Evolutionary conservation across 495 filamentous ascomycete genomes (phyloP), one percentile per base, ranked within the genome.

Genomic region (Collariella sp.): DNA sequence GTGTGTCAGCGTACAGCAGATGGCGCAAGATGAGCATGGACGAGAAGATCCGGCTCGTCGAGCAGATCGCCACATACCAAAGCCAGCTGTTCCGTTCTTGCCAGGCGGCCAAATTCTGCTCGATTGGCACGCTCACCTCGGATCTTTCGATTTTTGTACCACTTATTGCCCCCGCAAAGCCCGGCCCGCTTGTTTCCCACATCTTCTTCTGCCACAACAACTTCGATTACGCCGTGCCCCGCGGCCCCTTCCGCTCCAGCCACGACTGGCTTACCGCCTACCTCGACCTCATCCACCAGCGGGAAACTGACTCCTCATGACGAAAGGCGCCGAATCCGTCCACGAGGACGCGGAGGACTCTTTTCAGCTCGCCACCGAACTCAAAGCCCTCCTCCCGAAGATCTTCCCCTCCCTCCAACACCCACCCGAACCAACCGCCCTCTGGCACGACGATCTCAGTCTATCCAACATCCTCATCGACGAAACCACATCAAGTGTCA

Each of bases 191-290:
- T 3, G 54, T 64, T 1, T 56, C 54, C 2, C 36, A 2, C 3
- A 42, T 47, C 2, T 65, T 65, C 54, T 65, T 62, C 19, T 31
- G 26, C 5, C 5, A 31, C 9, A 55, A 31, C 9, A 55, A 55
- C 1, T 26, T 60, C 26, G 9, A 39, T 16, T 63, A 58, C 40
- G 36, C 55, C 19, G 46, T 63, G 26, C 39, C 54, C 12, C 43
- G 61, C 5, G 61, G 61, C 31, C 55, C 58, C 13, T 64, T 64
- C 34, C 43, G 34, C 26, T 58, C 55, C 6, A 58, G 51, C 39
- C 55, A 59, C 34, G 61, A 64, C 41, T 64, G 55, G 55, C 52
- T 64, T 15, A 35, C 23, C 20, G 42, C 52, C 0, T 36, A 46
- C 19, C 23, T 61, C 7, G 24, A 53, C 24, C 46, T 61, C 33